Conservation (phyloP, 805 yeast species). For the Sungouiozyma intestinalis region DNA sequence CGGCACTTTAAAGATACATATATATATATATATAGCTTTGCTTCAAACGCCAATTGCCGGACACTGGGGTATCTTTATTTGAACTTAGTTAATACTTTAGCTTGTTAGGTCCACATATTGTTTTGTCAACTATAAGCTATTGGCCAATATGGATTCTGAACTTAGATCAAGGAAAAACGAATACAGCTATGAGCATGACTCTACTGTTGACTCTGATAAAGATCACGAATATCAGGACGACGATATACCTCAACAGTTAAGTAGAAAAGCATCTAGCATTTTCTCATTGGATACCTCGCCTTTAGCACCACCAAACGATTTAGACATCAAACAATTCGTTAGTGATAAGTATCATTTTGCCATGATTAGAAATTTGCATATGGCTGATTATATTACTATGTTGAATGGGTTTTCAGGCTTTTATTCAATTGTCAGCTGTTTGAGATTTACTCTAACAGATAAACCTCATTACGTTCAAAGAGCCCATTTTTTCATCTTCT, state of each 20-base stretch:
- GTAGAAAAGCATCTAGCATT: constrained; percentile 46
- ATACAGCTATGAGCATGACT: constrained; percentile 2
- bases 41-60: too few species aligned
- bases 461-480: constrained; percentile 65
- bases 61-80: too few species aligned
- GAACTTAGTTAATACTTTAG: too few species aligned
- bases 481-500: constrained; percentile 79
- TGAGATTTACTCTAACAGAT: constrained; percentile 66
- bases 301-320: constrained; percentile 66
- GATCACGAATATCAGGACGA: constrained; percentile 11
- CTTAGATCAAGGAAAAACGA: constrained; percentile 5
- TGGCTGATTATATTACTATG: constrained; percentile 94
- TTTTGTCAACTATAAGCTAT: too few species aligned
- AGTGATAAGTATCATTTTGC: constrained; percentile 79
- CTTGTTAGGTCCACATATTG: too few species aligned
- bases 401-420: constrained; percentile 92
- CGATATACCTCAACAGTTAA: constrained; percentile 3
- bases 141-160: constrained; percentile 1
- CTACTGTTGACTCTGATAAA: constrained; percentile 2
- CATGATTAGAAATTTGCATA: constrained; percentile 74
- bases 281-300: constrained; percentile 41
- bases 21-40: too few species aligned
- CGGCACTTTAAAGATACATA: background rate
- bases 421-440: constrained; percentile 76
- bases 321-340: constrained; percentile 69